Percentiles rank a stretch among this genome's conserved stretches.
Evolutionary conservation across 495 filamentous ascomycete genomes (phyloP).

Genomic region (Hypoxylon trugodes): DNA sequence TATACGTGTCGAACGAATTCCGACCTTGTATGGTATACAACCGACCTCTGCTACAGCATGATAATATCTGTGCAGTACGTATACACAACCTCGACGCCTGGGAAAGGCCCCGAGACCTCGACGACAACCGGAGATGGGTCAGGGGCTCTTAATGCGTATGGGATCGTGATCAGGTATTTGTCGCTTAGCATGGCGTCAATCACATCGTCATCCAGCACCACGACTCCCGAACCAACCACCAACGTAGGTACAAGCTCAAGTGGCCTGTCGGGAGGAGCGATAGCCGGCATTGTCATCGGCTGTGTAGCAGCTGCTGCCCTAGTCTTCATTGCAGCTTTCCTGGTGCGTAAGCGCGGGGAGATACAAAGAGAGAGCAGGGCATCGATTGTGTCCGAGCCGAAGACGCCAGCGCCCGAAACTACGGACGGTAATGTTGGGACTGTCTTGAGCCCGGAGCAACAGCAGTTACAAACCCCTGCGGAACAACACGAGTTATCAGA

Average conservation of each 20-base stretch:
- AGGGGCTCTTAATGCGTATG: neutral
- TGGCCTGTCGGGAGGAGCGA: neutral
- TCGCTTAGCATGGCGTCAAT: neutral
- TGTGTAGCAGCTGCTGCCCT: neutral
- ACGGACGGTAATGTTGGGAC: no score
- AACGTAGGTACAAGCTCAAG: neutral
- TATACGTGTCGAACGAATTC: neutral
- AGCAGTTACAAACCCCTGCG: no score
- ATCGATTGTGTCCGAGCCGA: neutral
- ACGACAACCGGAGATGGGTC: neutral
- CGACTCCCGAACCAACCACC: neutral
- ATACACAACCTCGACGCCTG: neutral
- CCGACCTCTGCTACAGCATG: conserved; percentile 7
- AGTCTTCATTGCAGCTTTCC: neutral
- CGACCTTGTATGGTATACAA: neutral
- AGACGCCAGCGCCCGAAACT: no score
- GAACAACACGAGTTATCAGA: neutral
- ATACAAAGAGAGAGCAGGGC: neutral
- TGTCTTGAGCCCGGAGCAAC: no score
- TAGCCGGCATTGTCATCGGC: conserved; percentile 3
- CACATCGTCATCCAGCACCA: neutral
- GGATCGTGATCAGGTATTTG: conserved; percentile 5
- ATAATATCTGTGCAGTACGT: neutral
- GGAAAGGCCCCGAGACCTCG: neutral
- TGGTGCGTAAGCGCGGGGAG: conserved; percentile 1